phyloP scores from a whole-genome alignment of 2,329 filamentous ascomycete species.

The Cladophialophora psammophila region DNA sequence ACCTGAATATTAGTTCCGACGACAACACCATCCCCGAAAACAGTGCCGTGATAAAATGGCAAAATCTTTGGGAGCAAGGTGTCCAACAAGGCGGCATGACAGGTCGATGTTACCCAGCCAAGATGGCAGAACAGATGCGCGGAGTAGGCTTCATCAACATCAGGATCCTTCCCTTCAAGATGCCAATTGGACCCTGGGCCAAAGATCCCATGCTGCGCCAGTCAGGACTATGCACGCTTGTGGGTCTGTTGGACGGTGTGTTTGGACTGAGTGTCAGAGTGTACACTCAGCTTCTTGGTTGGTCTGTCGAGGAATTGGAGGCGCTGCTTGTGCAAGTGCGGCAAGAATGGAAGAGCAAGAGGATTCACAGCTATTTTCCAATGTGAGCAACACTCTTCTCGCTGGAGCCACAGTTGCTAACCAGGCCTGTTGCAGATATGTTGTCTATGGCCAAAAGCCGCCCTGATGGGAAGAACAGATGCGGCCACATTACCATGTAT shows the following conservation, averaged over 20 bases:
- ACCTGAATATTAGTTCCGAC: conserved; percentile 19
- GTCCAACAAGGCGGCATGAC: conserved; percentile 20
- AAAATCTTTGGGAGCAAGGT: conserved; percentile 22
- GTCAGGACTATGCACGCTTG: conserved; percentile 39
- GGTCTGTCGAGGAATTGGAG: conserved; percentile 41
- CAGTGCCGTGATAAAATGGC: conserved; percentile 22
- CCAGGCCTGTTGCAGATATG: not conserved
- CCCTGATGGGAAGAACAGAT: not conserved
- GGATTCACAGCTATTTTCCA: conserved; percentile 34
- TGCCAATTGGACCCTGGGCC: conserved; percentile 44
- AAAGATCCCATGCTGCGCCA: conserved; percentile 43
- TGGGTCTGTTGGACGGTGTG: conserved; percentile 28
- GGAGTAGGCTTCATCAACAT: conserved; percentile 31
- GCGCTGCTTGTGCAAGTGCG: conserved; percentile 36
- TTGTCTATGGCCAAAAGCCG: not conserved
- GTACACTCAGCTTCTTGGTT: conserved; percentile 42
- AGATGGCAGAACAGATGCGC: conserved; percentile 31
- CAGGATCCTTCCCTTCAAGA: conserved; percentile 27
- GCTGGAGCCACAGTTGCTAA: not conserved
- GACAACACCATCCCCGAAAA: conserved; percentile 22
- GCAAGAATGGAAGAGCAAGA: conserved; percentile 29
- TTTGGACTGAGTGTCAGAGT: conserved; percentile 25
- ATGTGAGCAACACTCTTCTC: not conserved
- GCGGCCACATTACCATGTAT: not conserved
- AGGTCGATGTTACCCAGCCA: conserved; percentile 23